phyloP scores from a whole-genome alignment of 148 eudicot species.

The Mesembryanthemum crystallinum region DNA sequence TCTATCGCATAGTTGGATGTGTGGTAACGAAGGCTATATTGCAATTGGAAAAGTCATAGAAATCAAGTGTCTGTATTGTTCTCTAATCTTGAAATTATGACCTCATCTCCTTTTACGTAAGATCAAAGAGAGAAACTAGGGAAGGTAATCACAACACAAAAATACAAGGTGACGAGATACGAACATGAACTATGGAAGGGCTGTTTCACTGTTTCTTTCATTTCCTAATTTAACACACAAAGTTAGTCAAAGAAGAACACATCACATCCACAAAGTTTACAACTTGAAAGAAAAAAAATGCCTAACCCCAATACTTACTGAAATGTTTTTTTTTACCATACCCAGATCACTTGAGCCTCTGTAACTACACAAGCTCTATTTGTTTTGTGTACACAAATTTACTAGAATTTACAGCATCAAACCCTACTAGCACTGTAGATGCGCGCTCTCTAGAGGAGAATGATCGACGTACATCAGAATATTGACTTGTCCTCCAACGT shows the following conservation, averaged over 20 bases:
- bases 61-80: too few species aligned
- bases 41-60: too few species aligned
- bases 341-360: neutral
- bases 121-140: too few species aligned
- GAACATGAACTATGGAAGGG: neutral
- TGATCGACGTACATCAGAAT: constrained; percentile 12
- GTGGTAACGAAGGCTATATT: too few species aligned
- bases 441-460: constrained; percentile 12
- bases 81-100: too few species aligned
- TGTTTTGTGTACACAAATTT: constrained; percentile 32
- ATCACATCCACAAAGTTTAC: constrained; percentile 6
- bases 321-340: neutral
- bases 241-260: constrained; percentile 2
- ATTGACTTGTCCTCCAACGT: constrained; percentile 4
- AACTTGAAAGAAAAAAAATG: neutral
- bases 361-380: constrained; percentile 21
- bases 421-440: neutral
- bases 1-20: too few species aligned
- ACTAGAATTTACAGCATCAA: constrained; percentile 31
- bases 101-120: too few species aligned
- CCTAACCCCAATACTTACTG: neutral
- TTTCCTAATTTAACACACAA: constrained; percentile 1
- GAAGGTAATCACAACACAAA: too few species aligned
- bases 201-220: neutral
- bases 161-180: too few species aligned